These are phyloP conservation scores for Rhodotorula sp. DNA, from an alignment of 1,284 basidiomycete genomes.

Conservation along the genomic window DNA sequence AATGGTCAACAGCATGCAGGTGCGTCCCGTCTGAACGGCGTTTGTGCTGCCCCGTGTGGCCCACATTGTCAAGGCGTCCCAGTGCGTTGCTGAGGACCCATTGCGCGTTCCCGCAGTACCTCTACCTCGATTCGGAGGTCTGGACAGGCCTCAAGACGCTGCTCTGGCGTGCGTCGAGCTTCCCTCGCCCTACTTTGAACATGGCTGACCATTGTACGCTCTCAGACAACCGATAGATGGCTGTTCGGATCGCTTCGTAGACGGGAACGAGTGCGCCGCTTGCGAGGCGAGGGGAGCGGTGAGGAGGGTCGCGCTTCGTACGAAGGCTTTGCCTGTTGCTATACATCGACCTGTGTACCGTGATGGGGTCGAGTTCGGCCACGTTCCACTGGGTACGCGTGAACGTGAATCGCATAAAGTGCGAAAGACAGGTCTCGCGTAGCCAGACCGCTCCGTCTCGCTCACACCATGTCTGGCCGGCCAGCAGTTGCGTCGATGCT, in stretches of 20 bases:
- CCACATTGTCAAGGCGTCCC: not conserved
- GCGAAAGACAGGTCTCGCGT: no score
- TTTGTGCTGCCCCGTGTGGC: not conserved
- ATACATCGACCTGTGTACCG: no score
- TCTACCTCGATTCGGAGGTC: slow-evolving; percentile 74
- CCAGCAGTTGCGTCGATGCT: not conserved
- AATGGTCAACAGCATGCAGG: slow-evolving; percentile 62
- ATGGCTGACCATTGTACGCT: no score
- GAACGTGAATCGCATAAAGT: not conserved
- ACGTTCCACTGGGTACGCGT: not conserved
- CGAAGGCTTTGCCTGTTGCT: no score
- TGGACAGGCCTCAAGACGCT: slow-evolving; percentile 55
- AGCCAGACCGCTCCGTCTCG: no score
- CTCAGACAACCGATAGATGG: slow-evolving; percentile 29
- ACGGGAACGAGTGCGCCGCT: not conserved
- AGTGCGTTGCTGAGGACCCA: not conserved
- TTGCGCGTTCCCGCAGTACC: slow-evolving; percentile 54
- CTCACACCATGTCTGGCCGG: slow-evolving; percentile 14
- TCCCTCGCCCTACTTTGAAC: no score
- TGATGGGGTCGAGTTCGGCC: no score
- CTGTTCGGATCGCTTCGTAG: not conserved
- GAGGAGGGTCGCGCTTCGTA: not conserved
- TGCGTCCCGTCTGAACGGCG: slow-evolving; percentile 5
- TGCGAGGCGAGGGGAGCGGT: not conserved
- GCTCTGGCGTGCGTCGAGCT: slow-evolving; percentile 35